These are phyloP conservation scores for Microdochium bolleyi DNA, from an alignment of 2,329 filamentous ascomycete species.

Conservation along the genomic window DNA sequence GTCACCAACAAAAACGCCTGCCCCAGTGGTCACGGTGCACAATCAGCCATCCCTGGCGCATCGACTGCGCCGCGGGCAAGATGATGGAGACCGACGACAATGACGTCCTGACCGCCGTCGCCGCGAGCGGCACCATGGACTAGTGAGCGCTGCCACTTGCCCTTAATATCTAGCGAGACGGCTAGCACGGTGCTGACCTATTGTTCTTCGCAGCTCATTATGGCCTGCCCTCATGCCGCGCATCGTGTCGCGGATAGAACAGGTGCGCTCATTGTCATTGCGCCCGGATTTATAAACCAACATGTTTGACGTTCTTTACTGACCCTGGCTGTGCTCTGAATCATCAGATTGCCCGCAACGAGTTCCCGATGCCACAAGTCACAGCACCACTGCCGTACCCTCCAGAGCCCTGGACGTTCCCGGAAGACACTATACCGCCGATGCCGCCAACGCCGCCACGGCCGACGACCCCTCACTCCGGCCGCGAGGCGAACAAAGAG, in stretches of 20 bases:
- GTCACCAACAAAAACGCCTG: too few relatives aligned
- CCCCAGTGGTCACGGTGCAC: too few relatives aligned
- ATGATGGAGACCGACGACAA: conserved; percentile 52
- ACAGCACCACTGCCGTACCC: conserved; percentile 27
- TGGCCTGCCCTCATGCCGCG: conserved; percentile 29
- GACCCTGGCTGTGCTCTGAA: background rate
- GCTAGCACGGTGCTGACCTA: conserved; percentile 12
- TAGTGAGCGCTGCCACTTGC: conserved; percentile 33
- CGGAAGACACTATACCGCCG: conserved; percentile 30
- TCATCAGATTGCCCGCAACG: conserved; percentile 61
- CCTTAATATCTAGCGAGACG: background rate
- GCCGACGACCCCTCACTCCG: conserved; percentile 23
- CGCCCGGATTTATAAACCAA: background rate
- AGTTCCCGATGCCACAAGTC: conserved; percentile 46
- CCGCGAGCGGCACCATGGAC: conserved; percentile 44
- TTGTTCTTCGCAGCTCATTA: conserved; percentile 14
- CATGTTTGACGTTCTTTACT: conserved; percentile 1
- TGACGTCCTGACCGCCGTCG: conserved; percentile 37
- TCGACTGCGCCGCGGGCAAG: conserved; percentile 6
- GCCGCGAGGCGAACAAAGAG: conserved; percentile 61
- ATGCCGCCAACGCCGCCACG: conserved; percentile 12
- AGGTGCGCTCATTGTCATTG: conserved; percentile 40
- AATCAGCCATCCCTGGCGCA: too few relatives aligned
- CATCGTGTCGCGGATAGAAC: conserved; percentile 36
- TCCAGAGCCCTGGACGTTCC: conserved; percentile 17